phyloP scores from a whole-genome alignment of 768 basidiomycete species.

The Lactarius psammicola region DNA sequence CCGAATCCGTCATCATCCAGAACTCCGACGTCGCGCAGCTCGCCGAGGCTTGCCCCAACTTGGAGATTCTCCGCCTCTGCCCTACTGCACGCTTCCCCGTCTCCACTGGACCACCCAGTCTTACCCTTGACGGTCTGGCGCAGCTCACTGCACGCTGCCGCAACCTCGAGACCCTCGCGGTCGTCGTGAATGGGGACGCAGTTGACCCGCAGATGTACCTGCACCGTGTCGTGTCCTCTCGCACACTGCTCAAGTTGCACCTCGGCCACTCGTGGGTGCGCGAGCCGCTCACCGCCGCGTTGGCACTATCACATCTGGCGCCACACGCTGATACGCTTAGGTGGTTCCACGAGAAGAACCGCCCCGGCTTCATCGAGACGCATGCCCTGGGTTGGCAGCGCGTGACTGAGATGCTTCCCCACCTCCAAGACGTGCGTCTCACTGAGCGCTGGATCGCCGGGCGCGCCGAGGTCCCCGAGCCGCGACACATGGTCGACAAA shows the following conservation, averaged over 20 bases:
- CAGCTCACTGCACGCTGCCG: conserved; percentile 57
- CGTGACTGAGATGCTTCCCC: conserved; percentile 67
- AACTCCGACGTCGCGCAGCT: conserved; percentile 58
- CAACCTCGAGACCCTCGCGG: conserved; percentile 61
- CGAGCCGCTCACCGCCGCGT: conserved; percentile 66
- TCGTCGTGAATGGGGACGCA: conserved; percentile 59
- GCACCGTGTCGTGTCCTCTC: conserved; percentile 53
- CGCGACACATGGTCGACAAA: conserved; percentile 39
- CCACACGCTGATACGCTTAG: conserved; percentile 66
- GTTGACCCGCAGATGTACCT: conserved; percentile 46
- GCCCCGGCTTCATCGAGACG: conserved; percentile 65
- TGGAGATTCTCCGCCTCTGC: conserved; percentile 68
- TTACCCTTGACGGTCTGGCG: conserved; percentile 63
- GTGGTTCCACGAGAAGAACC: conserved; percentile 77
- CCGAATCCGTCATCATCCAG: conserved; percentile 68
- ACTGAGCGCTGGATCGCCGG: conserved; percentile 52
- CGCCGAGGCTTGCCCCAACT: conserved; percentile 60
- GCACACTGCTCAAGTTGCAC: conserved; percentile 66
- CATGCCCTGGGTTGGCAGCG: conserved; percentile 70
- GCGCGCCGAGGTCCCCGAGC: conserved; percentile 29
- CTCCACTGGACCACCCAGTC: conserved; percentile 49
- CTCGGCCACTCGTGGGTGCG: conserved; percentile 72
- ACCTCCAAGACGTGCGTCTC: conserved; percentile 63
- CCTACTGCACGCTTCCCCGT: conserved; percentile 65
- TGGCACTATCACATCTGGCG: conserved; percentile 76